Evolutionary conservation across 768 basidiomycete genomes (phyloP).

Genomic region (Boletus subcaerulescens): DNA sequence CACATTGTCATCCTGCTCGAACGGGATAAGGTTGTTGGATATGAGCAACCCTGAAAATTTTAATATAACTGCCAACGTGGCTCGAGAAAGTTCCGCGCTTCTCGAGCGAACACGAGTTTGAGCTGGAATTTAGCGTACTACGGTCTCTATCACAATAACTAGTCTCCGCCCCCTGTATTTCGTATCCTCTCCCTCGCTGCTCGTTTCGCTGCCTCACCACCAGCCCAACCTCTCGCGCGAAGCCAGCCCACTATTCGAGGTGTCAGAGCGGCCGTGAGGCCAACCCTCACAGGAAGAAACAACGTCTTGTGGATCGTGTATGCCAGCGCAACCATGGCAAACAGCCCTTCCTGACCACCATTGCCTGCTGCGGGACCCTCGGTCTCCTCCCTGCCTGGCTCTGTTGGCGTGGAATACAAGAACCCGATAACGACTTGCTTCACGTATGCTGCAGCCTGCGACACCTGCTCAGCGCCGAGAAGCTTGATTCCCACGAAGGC

Average conservation of each 20-base stretch:
- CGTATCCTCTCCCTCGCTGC: constrained; percentile 37
- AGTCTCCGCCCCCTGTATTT: constrained; percentile 22
- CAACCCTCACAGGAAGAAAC: constrained; percentile 85
- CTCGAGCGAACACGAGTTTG: not conserved
- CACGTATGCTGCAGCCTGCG: constrained; percentile 55
- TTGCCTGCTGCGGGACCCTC: constrained; percentile 38
- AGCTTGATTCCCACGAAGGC: constrained; percentile 83
- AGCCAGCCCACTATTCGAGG: constrained; percentile 87
- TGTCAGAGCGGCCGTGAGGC: constrained; percentile 82
- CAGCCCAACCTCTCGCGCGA: constrained; percentile 76
- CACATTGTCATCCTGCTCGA: constrained; percentile 28
- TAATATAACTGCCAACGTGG: not conserved
- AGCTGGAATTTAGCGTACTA: constrained; percentile 11
- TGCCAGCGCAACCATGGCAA: constrained; percentile 89
- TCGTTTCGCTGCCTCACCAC: constrained; percentile 61
- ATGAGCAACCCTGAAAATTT: not conserved
- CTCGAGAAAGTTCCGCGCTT: constrained; percentile 10
- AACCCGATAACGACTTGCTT: constrained; percentile 47
- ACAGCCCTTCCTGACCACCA: constrained; percentile 68
- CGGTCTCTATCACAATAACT: constrained; percentile 1
- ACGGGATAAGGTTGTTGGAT: not conserved
- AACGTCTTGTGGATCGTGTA: constrained; percentile 96
- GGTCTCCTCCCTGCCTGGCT: constrained; percentile 66
- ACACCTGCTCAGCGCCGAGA: constrained; percentile 88
- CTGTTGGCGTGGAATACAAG: constrained; percentile 52